Base-by-base conservation (phyloP, 2,329 filamentous ascomycete species). In the Chaetomiaceae sp. region DNA sequence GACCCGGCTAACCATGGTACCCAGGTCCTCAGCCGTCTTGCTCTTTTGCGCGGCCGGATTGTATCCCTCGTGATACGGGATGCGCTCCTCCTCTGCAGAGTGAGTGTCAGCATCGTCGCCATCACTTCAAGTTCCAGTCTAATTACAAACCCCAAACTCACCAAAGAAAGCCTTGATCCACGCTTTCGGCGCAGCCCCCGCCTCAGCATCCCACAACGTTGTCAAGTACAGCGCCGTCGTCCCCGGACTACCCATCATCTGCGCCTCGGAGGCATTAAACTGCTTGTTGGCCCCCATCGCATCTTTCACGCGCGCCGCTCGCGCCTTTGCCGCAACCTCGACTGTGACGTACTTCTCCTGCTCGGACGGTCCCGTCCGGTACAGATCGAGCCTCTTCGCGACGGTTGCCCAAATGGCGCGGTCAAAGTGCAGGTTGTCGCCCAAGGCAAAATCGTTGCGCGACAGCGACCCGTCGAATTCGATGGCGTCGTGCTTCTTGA, bases 401-500 rank as follows among this genome's bases (percentile, higher is more conserved):
- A 63, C 60, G 5, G 59, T 58, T 12, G 46, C 54, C 63, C 63
- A 70, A 42, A 68, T 66, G 17, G 51, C 55, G 1, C 53, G 34
- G 53, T 68, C 54, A 52, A 70, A 70, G 38, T 63, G 60, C 19
- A 61, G 53, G 52, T 65, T 61, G 47, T 69, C 63, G 5, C 68
- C 68, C 15, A 66, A 63, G 51, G 54, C 60, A 25, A 64, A 45
- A 50, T 70, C 68, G 49, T 61, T 63, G 31, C 68, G 66, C 44
- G 65, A 67, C 6, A 69, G 56, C 14, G 65, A 68, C 15, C 67
- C 66, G 51, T 70, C 68, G 47, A 68, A 65, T 48, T 70, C 68
- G 48, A 70, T 66, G 27, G 64, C 59, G 39, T 59, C 60, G 42
- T 67, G 64, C 17, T 46, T 51, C n/a, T 59, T 53, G 1, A 68